phyloP scores from a whole-genome alignment of 2,329 filamentous ascomycete species.

The Blumeria hordei region DNA sequence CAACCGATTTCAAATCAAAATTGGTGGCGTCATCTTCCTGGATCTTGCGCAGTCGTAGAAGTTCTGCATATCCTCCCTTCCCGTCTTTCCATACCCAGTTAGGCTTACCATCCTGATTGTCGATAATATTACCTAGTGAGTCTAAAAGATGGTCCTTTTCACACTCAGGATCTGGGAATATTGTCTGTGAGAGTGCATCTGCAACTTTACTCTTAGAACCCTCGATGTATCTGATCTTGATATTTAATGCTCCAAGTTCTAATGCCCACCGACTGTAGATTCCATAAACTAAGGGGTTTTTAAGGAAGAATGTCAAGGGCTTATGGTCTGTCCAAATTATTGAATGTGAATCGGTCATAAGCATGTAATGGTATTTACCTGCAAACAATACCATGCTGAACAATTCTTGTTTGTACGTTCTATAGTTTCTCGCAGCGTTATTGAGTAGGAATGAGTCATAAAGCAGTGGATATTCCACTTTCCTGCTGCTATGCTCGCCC shows the following conservation, averaged over 20 bases:
- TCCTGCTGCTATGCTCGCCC: not conserved
- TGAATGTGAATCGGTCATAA: not conserved
- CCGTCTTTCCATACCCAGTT: not conserved
- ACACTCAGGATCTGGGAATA: not conserved
- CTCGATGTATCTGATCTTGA: not conserved
- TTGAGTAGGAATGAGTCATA: not conserved
- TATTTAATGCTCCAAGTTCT: not conserved
- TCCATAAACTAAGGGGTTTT: too few relatives aligned
- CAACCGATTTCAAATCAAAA: not conserved
- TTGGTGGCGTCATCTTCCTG: not conserved
- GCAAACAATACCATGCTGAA: not conserved
- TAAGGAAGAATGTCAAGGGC: too few relatives aligned
- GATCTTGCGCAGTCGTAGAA: not conserved
- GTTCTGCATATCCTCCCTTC: not conserved
- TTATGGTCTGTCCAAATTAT: too few relatives aligned
- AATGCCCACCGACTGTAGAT: too few relatives aligned
- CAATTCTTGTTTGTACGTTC: not conserved
- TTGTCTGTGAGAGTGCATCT: too few relatives aligned
- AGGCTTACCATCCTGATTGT: not conserved
- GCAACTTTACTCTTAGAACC: not conserved
- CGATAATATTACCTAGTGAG: not conserved
- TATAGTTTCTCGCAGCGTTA: not conserved
- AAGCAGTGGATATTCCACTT: not conserved
- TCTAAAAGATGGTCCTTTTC: not conserved
- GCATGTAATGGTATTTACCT: not conserved